Conservation (phyloP, 768 basidiomycete species). For the Xerocomellus intermedius region DNA sequence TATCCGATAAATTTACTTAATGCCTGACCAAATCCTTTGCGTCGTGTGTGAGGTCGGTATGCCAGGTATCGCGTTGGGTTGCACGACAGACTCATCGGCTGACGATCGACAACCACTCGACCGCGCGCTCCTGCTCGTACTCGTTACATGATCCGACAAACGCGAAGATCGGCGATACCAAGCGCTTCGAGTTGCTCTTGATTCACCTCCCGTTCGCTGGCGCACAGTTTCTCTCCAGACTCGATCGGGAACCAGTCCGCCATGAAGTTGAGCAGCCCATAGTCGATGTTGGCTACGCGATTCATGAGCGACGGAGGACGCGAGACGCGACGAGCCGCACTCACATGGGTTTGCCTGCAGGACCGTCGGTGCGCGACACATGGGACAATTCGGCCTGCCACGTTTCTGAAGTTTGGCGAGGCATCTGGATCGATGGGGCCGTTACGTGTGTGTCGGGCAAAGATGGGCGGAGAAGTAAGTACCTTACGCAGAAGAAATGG, state of each 20-base stretch:
- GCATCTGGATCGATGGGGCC: constrained; percentile 41
- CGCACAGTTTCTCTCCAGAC: constrained; percentile 65
- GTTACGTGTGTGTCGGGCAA: background rate
- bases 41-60: too few relatives aligned
- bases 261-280: constrained; percentile 82
- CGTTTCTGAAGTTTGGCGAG: constrained; percentile 91
- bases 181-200: constrained; percentile 67
- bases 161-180: constrained; percentile 41
- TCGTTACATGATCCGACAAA: constrained; percentile 44
- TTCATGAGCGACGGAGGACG: background rate
- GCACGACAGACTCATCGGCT: too few relatives aligned
- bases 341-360: constrained; percentile 72
- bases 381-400: constrained; percentile 72
- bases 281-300: constrained; percentile 68
- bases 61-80: too few relatives aligned
- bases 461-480: background rate
- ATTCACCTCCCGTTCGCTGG: constrained; percentile 73
- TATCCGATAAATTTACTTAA: too few relatives aligned
- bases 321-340: constrained; percentile 27
- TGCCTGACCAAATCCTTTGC: too few relatives aligned
- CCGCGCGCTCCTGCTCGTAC: too few relatives aligned
- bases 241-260: constrained; percentile 91
- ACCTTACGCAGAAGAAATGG: constrained; percentile 76
- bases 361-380: constrained; percentile 80
- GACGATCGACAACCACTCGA: too few relatives aligned